These are phyloP conservation scores for Setaria italica DNA, from an alignment of 202 grass and related monocot species.

Conservation along the genomic window DNA sequence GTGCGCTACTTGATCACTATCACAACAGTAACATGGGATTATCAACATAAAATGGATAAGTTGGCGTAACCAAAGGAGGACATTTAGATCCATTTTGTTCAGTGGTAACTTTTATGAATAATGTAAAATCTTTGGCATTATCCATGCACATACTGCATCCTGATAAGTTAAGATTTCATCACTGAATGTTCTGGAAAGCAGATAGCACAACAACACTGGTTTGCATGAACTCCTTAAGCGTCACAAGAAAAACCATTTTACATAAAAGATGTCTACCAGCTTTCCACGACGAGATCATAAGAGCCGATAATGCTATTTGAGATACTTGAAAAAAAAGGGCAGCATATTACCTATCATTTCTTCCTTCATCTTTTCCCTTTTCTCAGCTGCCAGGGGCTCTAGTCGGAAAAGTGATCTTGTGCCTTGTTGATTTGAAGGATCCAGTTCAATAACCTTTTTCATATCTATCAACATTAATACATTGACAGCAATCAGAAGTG, in stretches of 20 bases:
- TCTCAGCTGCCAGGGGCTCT: slow-evolving; percentile 85
- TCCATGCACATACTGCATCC: background rate
- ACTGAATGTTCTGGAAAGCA: background rate
- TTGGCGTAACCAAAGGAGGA: background rate
- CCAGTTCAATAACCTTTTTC: slow-evolving; percentile 81
- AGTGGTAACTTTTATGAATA: background rate
- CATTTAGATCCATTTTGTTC: background rate
- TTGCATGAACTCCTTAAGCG: too few relatives aligned
- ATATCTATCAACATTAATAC: slow-evolving; percentile 60
- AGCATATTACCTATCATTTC: slow-evolving; percentile 83
- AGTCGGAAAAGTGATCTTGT: slow-evolving; percentile 70
- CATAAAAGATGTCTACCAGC: background rate
- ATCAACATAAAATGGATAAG: background rate
- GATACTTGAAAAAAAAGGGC: background rate
- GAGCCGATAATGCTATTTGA: background rate
- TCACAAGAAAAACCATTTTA: background rate
- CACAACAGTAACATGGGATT: background rate
- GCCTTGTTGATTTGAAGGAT: slow-evolving; percentile 87
- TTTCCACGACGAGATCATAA: background rate
- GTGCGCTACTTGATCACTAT: background rate
- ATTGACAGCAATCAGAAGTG: background rate
- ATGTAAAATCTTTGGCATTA: background rate
- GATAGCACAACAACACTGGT: background rate
- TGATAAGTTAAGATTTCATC: background rate
- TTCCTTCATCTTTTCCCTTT: slow-evolving; percentile 97